phyloP scores from a whole-genome alignment of 2,329 filamentous ascomycete species.

The Aspergillus vadensis region DNA sequence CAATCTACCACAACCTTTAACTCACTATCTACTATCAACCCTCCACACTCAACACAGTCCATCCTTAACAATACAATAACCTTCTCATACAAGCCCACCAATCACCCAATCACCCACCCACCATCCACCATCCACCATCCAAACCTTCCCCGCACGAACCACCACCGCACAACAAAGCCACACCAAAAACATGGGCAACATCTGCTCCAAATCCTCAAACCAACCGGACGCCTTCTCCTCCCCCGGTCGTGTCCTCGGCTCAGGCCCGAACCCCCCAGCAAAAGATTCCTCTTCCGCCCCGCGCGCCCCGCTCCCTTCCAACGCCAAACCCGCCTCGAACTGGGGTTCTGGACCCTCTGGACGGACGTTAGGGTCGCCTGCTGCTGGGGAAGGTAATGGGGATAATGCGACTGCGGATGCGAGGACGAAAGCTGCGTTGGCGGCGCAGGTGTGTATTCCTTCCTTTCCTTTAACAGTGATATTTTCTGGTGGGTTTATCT shows the following conservation, averaged over 20 bases:
- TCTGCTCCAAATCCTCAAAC: slow-evolving; percentile 73
- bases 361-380: slow-evolving; percentile 63
- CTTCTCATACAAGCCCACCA: not conserved
- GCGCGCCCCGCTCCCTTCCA: slow-evolving; percentile 25
- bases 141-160: not conserved
- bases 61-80: not conserved
- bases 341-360: slow-evolving; percentile 47
- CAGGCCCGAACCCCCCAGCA: slow-evolving; percentile 36
- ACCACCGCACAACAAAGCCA: not conserved
- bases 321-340: slow-evolving; percentile 48
- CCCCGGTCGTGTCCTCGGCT: slow-evolving; percentile 71
- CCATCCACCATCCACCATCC: not conserved
- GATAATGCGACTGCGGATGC: slow-evolving; percentile 57
- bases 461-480: not conserved
- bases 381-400: slow-evolving; percentile 20
- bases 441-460: slow-evolving; percentile 71
- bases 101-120: not conserved
- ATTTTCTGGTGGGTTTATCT: not conserved
- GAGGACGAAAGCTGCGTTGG: slow-evolving; percentile 71
- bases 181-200: slow-evolving; percentile 69
- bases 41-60: not conserved
- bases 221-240: slow-evolving; percentile 66
- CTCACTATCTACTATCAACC: no score
- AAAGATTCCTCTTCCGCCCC: not conserved
- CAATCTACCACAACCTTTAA: no score